Base-by-base conservation (phyloP, 2,329 filamentous ascomycete species). In the Fusarium sp. region DNA sequence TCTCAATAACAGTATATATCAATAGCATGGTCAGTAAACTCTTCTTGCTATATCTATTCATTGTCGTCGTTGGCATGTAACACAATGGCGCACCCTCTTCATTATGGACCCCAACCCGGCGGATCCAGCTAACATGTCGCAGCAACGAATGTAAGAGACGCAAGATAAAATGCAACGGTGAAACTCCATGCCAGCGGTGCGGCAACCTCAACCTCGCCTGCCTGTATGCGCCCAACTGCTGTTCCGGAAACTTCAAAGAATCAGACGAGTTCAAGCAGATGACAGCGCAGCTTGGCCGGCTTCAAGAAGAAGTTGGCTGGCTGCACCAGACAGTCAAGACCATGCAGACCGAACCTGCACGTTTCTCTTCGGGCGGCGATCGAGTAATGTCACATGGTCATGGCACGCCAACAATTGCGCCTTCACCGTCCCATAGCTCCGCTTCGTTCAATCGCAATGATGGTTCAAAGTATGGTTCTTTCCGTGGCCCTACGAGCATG, bases 241-340 rank as follows among this genome's bases (percentile, higher is more conserved):
- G 88, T 77, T 82, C 88, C 67, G 94, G 89, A 82, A 93, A 88
- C 79, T 94, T 97, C 85, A 96, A 95, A 79, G 94, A 98, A 75
- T 94, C 93, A 48, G 93, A 97, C 12, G 94, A 98, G 78, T 98
- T 94, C 84, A 92, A 90, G 76, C 87, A 90, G 40, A 93, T 98
- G 89, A 88, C 89, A 57, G 84, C 86, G 34, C 92, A 96, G 71
- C 88, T 98, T 63, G 82, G 84, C 13, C 86, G 87, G 11, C 86
- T 98, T 25, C 94, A 98, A 78, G 90, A 95, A 57, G 93, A 97
- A 80, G 92, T 98, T 75, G 90, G 93, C 63, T 87, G 87, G 68
- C 86, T 98, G 32, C 93, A 91, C 76, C 88, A 88, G 63, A 92
- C 87, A 73, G 83, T 98, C 75, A 92, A 86, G 75, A 83, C 87